A percentile compares a stretch with the other conserved stretches of the same genome.
These are phyloP conservation scores for Clitoria ternatea DNA, from an alignment of 306 rosid genomes.

Conservation along the genomic window DNA sequence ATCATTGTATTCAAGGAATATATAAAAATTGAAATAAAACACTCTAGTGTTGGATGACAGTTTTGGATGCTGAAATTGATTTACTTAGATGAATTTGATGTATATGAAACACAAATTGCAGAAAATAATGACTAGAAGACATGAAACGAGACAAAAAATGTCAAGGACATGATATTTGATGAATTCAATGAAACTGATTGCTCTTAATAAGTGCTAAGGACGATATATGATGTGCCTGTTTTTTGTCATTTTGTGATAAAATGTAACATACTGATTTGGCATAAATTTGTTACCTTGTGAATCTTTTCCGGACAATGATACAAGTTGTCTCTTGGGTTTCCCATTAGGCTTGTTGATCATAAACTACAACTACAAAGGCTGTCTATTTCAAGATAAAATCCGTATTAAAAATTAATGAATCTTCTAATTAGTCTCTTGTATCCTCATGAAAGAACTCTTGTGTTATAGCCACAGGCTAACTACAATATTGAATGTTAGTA, in stretches of 20 bases:
- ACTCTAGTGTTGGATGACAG: neutral
- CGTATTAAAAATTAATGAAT: neutral
- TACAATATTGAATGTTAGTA: too few relatives aligned
- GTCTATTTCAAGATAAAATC: too few relatives aligned
- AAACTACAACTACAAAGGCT: too few relatives aligned
- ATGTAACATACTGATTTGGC: neutral
- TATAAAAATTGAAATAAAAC: neutral
- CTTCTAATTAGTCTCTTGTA: too few relatives aligned
- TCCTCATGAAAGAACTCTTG: too few relatives aligned
- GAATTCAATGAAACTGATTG: neutral
- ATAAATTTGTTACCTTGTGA: neutral
- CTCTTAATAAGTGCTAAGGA: neutral
- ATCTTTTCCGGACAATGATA: neutral
- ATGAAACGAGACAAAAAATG: too few relatives aligned
- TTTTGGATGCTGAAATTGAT: neutral
- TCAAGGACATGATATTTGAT: too few relatives aligned
- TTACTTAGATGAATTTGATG: neutral
- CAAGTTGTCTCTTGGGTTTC: neutral
- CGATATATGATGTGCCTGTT: neutral
- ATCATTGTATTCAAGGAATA: constrained; percentile 9
- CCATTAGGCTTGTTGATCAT: neutral
- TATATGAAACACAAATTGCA: neutral
- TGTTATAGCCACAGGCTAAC: too few relatives aligned
- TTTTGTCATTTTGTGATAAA: neutral
- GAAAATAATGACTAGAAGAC: neutral